Percentiles rank a stretch among this genome's conserved stretches.
phyloP scores from a whole-genome alignment of 345 rosid species.

The Gossypium thurberi region DNA sequence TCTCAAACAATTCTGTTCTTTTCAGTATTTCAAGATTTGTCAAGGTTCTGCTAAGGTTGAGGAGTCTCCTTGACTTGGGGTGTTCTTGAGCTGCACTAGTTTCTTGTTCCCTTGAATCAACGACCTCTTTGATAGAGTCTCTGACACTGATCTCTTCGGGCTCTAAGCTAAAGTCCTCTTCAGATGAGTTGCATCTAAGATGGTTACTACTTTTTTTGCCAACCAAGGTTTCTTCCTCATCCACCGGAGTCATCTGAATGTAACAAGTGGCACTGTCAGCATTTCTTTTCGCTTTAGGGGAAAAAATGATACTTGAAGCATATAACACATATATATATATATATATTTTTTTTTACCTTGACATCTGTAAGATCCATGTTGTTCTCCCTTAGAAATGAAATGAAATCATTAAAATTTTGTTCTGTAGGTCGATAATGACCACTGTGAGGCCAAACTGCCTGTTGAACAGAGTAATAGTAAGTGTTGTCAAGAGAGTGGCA shows the following conservation, averaged over 20 bases:
- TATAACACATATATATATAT: not conserved
- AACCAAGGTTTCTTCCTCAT: conserved; percentile 40
- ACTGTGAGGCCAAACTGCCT: conserved; percentile 98
- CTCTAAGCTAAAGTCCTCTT: conserved; percentile 36
- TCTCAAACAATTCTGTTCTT: conserved; percentile 21
- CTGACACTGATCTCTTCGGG: conserved; percentile 25
- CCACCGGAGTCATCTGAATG: conserved; percentile 63
- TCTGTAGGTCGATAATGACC: conserved; percentile 93
- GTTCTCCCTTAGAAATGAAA: conserved; percentile 64
- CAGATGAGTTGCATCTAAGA: conserved; percentile 54
- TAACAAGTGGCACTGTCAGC: conserved; percentile 11
- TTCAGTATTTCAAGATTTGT: conserved; percentile 42
- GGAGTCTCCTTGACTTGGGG: conserved; percentile 9
- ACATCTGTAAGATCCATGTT: conserved; percentile 72
- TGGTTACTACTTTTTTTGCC: conserved; percentile 40
- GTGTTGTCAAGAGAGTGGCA: conserved; percentile 9
- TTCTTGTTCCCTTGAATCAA: conserved; percentile 28
- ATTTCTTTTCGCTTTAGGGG: not conserved
- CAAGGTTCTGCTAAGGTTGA: conserved; percentile 19
- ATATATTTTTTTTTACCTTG: conserved; percentile 37
- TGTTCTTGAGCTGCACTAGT: conserved; percentile 14
- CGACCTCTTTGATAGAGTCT: conserved; percentile 20
- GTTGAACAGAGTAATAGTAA: conserved; percentile 12
- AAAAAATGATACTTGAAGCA: not conserved
- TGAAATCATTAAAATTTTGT: conserved; percentile 71